phyloP scores from a whole-genome alignment of 31 red algal genomes.

The Endocladia muricata region DNA sequence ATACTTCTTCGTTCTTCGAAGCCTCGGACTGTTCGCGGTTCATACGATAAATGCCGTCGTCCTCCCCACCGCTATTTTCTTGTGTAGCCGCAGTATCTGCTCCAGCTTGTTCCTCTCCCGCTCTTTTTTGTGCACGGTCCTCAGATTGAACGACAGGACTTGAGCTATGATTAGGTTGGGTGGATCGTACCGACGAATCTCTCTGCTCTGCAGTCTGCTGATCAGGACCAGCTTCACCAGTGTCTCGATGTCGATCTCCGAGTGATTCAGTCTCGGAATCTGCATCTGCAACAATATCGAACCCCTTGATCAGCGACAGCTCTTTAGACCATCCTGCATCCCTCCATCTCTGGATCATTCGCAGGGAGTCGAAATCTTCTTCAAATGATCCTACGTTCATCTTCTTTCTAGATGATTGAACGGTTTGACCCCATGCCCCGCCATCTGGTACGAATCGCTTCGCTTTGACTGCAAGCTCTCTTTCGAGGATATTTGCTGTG shows the following conservation, averaged over 20 bases:
- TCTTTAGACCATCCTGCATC: constrained; percentile 30
- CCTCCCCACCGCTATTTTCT: too few relatives aligned
- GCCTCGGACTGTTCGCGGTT: too few relatives aligned
- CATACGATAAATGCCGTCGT: too few relatives aligned
- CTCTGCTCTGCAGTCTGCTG: neutral
- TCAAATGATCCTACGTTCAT: constrained; percentile 2
- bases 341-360: constrained; percentile 32
- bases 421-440: constrained; percentile 31
- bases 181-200: too few relatives aligned
- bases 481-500: constrained; percentile 24
- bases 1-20: too few relatives aligned
- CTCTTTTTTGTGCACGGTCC: too few relatives aligned
- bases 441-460: constrained; percentile 39
- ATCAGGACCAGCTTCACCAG: neutral
- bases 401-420: constrained; percentile 9
- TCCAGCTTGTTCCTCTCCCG: too few relatives aligned
- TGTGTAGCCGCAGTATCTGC: too few relatives aligned
- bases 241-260: too few relatives aligned
- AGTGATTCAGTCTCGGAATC: neutral
- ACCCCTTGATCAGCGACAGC: constrained; percentile 1
- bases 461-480: constrained; percentile 31
- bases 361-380: constrained; percentile 4
- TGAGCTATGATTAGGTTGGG: too few relatives aligned
- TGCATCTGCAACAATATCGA: neutral
- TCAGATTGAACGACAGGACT: too few relatives aligned